Evolutionary conservation across 305 asterid genomes (phyloP).

Genomic region (Fraxinus latifolia): DNA sequence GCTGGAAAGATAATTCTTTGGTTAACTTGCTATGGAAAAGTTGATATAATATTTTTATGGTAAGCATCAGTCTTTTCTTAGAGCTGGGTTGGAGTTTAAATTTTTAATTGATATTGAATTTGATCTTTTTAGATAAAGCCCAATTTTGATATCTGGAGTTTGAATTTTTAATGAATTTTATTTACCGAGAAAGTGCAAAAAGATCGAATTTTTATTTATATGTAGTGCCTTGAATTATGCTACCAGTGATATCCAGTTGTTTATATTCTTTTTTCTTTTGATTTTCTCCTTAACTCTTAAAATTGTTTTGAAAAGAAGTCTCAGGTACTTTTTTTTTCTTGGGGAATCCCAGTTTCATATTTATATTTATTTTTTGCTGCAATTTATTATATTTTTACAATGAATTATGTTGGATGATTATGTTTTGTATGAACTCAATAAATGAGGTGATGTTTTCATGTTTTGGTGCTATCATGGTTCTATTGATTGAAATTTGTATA

Average conservation of each 20-base stretch:
- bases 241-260: background rate
- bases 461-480: background rate
- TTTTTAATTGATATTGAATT: conserved; percentile 5
- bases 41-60: background rate
- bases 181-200: background rate
- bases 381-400: background rate
- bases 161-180: background rate
- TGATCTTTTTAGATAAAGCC: background rate
- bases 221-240: background rate
- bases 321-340: background rate
- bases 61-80: conserved; percentile 5
- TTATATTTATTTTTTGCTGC: background rate
- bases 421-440: background rate
- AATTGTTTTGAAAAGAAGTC: background rate
- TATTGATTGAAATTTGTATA: background rate
- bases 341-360: background rate
- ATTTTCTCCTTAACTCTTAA: background rate
- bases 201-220: background rate
- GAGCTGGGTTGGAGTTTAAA: background rate
- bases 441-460: background rate
- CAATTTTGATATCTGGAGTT: conserved; percentile 7
- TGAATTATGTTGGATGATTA: background rate
- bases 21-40: background rate
- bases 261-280: background rate
- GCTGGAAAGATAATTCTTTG: background rate